phyloP scores from a whole-genome alignment of 1,139 yeast genomes.

The Pichia sp. region DNA sequence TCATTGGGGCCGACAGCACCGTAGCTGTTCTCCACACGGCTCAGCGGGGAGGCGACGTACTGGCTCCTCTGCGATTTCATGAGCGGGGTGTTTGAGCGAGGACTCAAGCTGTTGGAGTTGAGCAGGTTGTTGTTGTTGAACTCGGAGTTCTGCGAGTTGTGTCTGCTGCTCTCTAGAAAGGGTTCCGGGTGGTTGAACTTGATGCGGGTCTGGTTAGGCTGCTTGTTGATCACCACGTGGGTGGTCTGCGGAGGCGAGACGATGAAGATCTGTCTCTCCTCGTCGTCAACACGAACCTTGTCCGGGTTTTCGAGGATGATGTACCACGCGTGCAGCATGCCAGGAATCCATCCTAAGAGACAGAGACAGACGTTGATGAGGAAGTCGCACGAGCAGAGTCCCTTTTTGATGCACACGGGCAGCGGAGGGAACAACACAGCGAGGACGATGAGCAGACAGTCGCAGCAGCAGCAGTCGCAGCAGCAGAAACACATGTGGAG shows the following conservation, averaged over 20 bases:
- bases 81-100: slow-evolving; percentile 23
- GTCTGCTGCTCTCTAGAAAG: slow-evolving; percentile 21
- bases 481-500: slow-evolving; percentile 31
- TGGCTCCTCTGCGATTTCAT: background rate
- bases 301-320: slow-evolving; percentile 41
- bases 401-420: slow-evolving; percentile 67
- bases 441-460: slow-evolving; percentile 52
- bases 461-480: slow-evolving; percentile 42
- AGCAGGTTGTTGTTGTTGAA: background rate
- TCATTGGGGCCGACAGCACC: slow-evolving; percentile 9
- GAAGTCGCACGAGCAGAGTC: slow-evolving; percentile 58
- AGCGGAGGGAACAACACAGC: slow-evolving; percentile 67
- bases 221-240: slow-evolving; percentile 23
- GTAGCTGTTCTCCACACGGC: slow-evolving; percentile 7
- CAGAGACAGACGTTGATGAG: slow-evolving; percentile 56
- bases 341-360: slow-evolving; percentile 62
- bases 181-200: slow-evolving; percentile 32
- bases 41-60: slow-evolving; percentile 14
- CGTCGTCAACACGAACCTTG: slow-evolving; percentile 25
- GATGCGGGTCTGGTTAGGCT: slow-evolving; percentile 26
- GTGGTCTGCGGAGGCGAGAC: slow-evolving; percentile 25
- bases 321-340: slow-evolving; percentile 64
- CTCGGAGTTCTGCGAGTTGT: background rate
- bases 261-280: slow-evolving; percentile 31
- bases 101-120: slow-evolving; percentile 16